Base-by-base conservation (phyloP, 805 yeast species). In the Candida anglica region DNA sequence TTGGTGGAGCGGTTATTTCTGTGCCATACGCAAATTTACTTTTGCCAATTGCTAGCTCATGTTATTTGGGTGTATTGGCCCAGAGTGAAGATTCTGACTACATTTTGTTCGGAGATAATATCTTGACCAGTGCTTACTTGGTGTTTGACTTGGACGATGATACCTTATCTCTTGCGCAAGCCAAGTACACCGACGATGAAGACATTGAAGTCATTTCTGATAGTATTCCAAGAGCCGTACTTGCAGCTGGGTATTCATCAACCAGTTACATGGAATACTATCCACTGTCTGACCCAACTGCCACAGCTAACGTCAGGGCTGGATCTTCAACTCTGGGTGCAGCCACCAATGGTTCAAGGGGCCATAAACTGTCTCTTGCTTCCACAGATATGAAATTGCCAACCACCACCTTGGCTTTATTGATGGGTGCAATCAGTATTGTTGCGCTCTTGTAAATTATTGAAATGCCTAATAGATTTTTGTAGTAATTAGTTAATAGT, bases 121-220 rank as follows among this genome's bases (percentile, higher is more conserved):
- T 83, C 48, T 58, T 84, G 43, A 66, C 85, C 34, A 69, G 73
- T 36, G 79, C 80, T 2, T 82, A 80, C 52, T 67, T 77, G 18
- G 85, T 79, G 11, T 79, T 72, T 53, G 82, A 83, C 52, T 56
- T 79, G 33, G 85, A 77, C 19, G 71, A 71, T 47, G 58, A 56
- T 30, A 67, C 75, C 46, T 60, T 82, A 25, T 76, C 84, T 3
- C 45, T 82, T 48, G 84, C 65, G 6, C 63, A 50, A 30, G 58
- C 40, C 22, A 44, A 42, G 15, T 51, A 54, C 36, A 46, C 62
- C 19, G 34, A 43, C 34, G 52, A 53, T 10, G 61, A 60, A 37
- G 54, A 74, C 36, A 66, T 78, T 28, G 77, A 75, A 34, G 63
- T 56, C 7, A 69, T 80, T 26, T 40, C 58, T 4, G 41, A 64